Conservation (phyloP, 2,329 filamentous ascomycete genomes). For the Fusarium coicis region DNA sequence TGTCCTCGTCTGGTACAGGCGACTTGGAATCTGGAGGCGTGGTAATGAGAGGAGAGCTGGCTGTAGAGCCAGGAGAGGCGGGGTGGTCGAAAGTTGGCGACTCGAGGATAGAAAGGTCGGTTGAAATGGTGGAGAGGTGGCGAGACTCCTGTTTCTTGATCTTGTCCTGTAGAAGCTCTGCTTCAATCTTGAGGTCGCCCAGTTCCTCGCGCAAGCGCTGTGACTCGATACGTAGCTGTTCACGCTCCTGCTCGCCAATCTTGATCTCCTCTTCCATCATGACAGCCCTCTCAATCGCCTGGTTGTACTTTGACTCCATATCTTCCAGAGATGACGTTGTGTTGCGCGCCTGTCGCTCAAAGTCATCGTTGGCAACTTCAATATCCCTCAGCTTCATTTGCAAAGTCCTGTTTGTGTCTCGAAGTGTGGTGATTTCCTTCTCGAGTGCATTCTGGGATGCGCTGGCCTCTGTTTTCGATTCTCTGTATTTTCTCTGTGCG, state of each 20-base stretch:
- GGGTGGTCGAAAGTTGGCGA: slow-evolving; percentile 79
- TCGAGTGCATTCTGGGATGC: slow-evolving; percentile 86
- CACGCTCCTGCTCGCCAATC: slow-evolving; percentile 89
- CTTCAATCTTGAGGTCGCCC: slow-evolving; percentile 92
- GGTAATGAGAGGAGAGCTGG: slow-evolving; percentile 88
- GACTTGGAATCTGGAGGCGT: slow-evolving; percentile 83
- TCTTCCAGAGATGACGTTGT: slow-evolving; percentile 97
- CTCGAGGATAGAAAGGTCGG: slow-evolving; percentile 70
- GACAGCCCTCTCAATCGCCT: slow-evolving; percentile 89
- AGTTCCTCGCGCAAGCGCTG: slow-evolving; percentile 92
- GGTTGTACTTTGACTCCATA: slow-evolving; percentile 95
- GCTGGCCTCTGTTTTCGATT: slow-evolving; percentile 89
- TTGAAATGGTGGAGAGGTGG: slow-evolving; percentile 69
- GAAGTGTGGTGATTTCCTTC: slow-evolving; percentile 93
- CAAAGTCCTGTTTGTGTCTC: slow-evolving; percentile 83
- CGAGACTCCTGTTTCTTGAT: slow-evolving; percentile 76
- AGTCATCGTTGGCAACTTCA: slow-evolving; percentile 98
- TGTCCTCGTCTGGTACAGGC: slow-evolving; percentile 60
- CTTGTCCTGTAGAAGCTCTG: slow-evolving; percentile 94
- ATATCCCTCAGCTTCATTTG: slow-evolving; percentile 90
- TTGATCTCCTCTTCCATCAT: slow-evolving; percentile 96
- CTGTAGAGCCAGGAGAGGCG: slow-evolving; percentile 82
- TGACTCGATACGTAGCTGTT: slow-evolving; percentile 86
- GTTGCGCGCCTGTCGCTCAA: slow-evolving; percentile 94
- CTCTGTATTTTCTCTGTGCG: slow-evolving; percentile 88